A percentile compares a stretch with the other conserved stretches of the same genome.
phyloP scores from a whole-genome alignment of 208 protist genomes.

The Tritrichomonas foetus region DNA sequence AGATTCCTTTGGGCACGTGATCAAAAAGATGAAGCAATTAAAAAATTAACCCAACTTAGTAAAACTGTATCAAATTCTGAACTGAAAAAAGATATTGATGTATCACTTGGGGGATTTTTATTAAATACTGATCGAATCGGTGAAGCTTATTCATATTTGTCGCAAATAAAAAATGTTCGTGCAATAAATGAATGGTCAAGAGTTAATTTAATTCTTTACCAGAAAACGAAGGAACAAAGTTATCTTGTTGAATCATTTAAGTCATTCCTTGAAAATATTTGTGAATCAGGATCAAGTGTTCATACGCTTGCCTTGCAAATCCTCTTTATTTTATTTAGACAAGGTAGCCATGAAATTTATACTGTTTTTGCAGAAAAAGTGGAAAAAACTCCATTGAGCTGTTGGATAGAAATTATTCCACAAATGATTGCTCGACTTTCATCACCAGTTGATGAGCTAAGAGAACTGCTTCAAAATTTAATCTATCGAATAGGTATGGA shows the following conservation, averaged over 20 bases:
- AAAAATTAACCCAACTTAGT: neutral
- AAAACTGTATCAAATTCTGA: neutral
- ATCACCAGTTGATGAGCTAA: neutral
- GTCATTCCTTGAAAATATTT: neutral
- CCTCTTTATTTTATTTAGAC: neutral
- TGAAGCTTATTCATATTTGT: no score
- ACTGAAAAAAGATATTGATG: no score
- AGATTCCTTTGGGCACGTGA: neutral
- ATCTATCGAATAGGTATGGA: neutral
- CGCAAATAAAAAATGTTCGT: no score
- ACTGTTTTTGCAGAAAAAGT: neutral
- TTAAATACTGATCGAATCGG: no score
- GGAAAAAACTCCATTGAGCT: no score
- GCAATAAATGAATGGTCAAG: neutral
- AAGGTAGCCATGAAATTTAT: neutral
- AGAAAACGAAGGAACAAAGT: neutral
- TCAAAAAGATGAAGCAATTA: neutral
- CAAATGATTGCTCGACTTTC: neutral
- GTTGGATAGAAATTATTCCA: slow-evolving; percentile 1
- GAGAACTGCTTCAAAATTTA: neutral
- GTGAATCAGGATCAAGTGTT: neutral
- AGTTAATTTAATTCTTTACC: neutral
- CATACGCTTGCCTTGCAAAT: neutral
- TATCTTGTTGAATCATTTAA: neutral
- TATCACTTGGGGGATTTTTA: no score